Evolutionary conservation across 768 basidiomycete species (phyloP).

Genomic region (Boletus reticulatus): DNA sequence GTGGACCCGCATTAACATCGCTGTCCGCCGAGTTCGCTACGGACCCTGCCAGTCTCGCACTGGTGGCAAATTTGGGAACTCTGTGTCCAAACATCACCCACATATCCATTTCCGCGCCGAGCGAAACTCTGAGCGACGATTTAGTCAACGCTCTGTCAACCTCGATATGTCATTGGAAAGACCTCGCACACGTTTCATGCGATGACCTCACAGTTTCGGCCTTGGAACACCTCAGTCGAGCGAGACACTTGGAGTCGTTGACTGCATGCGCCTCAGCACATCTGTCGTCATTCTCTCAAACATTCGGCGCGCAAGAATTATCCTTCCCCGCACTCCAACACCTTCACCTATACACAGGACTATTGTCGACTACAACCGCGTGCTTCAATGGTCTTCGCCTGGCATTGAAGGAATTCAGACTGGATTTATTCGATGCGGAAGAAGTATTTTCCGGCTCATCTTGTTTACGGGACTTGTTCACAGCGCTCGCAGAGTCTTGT

Average conservation of each 20-base stretch:
- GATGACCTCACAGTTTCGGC: constrained; percentile 21
- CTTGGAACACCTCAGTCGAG: constrained; percentile 15
- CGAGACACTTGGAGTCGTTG: constrained; percentile 14
- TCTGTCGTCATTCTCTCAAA: constrained; percentile 10
- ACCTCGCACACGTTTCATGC: constrained; percentile 17
- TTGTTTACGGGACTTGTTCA: constrained; percentile 11
- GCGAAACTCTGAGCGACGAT: constrained; percentile 3
- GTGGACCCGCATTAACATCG: constrained; percentile 19
- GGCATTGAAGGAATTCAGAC: constrained; percentile 14
- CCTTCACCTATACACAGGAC: constrained; percentile 21
- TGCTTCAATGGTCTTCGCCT: constrained; percentile 10
- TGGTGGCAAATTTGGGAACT: constrained; percentile 9
- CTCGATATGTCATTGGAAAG: constrained; percentile 19
- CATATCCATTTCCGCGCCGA: constrained; percentile 14
- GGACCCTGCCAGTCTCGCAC: constrained; percentile 15
- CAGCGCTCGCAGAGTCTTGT: constrained; percentile 11
- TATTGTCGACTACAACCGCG: constrained; percentile 7
- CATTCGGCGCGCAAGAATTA: neutral
- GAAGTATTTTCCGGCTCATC: constrained; percentile 7
- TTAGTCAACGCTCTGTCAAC: constrained; percentile 15
- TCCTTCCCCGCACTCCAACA: constrained; percentile 11
- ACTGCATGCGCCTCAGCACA: constrained; percentile 10
- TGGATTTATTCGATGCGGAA: constrained; percentile 20
- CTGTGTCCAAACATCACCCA: constrained; percentile 20
- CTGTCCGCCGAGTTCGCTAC: constrained; percentile 19